Evolutionary conservation across 148 eudicot species (phyloP), one percentile per base, ranked within the genome.

Genomic region (Suaeda aralocaspica): DNA sequence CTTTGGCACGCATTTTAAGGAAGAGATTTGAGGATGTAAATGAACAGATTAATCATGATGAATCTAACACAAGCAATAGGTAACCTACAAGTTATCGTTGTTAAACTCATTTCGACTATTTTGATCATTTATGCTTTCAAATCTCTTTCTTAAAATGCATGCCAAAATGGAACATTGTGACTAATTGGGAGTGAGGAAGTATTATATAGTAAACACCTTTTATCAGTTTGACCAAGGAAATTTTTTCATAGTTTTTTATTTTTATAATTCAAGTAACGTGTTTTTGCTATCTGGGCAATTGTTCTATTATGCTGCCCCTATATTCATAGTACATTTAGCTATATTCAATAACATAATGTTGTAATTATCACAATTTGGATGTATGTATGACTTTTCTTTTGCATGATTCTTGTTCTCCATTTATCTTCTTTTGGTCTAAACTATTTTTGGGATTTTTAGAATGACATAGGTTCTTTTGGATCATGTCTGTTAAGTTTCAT

Each of bases 401-500:
- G 39, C 63, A 16, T 31, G 1, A 30, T 18, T 33, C 42, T n/a
- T 33, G 29, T 26, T 28, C 36, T 57, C 36, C 50, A 21, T 21
- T 21, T 52, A 0, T 21, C 28, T 52, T 52, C 0, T 46, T 0
- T 15, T 0, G 42, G 9, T 61, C 49, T 42, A n/a, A 31, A 36
- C 8, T 68, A 19, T 51, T 15, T 2, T 50, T 15, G 55, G 3
- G 0, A 30, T 18, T 7, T 18, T 52, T 51, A 14, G 25, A 26
- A 50, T 41, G 28, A 62, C 28, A 0, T 34, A 41, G 12, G 8
- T 48, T 16, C 51, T 26, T 30, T 30, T 28, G n/a, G 33, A 29
- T n/a, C 7, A 46, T 49, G 28, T 67, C 42, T 66, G 42, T 65
- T 12, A 67, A 78, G 98, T 78, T 94, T 94, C 79, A 91, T 94